A percentile compares a stretch with the other conserved stretches of the same genome.
Conservation (phyloP, 176 grass and related monocot genomes). For the Carex parvula region DNA sequence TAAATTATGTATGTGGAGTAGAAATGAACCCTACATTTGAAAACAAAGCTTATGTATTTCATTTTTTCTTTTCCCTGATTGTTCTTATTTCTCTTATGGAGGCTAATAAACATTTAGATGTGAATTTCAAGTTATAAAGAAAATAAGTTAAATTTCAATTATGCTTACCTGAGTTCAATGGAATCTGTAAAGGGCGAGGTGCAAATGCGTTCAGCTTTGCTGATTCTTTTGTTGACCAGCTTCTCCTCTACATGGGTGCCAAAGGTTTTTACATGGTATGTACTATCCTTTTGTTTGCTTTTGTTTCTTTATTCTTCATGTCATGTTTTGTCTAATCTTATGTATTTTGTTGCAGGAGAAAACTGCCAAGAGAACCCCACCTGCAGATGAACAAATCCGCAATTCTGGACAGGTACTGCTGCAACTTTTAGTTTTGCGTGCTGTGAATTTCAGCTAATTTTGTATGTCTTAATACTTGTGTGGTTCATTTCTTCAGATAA, state of each 20-base stretch:
- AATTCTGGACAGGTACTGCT: conserved; percentile 63
- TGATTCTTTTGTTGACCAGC: conserved; percentile 81
- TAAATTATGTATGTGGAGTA: background rate
- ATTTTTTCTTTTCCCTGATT: conserved; percentile 5
- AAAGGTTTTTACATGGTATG: conserved; percentile 80
- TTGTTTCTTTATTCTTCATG: conserved; percentile 19
- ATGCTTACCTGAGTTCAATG: conserved; percentile 13
- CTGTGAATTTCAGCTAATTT: conserved; percentile 24
- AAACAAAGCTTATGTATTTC: conserved; percentile 22
- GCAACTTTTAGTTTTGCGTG: conserved; percentile 12
- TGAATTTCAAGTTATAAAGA: background rate
- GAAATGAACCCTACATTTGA: background rate
- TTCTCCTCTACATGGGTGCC: conserved; percentile 78
- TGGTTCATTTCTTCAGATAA: conserved; percentile 50
- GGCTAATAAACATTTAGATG: background rate
- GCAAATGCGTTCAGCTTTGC: conserved; percentile 64
- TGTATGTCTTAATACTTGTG: conserved; percentile 10
- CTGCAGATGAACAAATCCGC: conserved; percentile 49
- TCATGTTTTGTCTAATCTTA: conserved; percentile 3
- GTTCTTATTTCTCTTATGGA: background rate
- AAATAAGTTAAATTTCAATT: background rate
- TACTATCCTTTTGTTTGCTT: conserved; percentile 12
- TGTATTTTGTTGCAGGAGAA: conserved; percentile 52
- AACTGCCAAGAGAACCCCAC: conserved; percentile 31
- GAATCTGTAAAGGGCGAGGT: conserved; percentile 51